Conservation (phyloP, 805 yeast species). For the Teunomyces funiuensis region DNA sequence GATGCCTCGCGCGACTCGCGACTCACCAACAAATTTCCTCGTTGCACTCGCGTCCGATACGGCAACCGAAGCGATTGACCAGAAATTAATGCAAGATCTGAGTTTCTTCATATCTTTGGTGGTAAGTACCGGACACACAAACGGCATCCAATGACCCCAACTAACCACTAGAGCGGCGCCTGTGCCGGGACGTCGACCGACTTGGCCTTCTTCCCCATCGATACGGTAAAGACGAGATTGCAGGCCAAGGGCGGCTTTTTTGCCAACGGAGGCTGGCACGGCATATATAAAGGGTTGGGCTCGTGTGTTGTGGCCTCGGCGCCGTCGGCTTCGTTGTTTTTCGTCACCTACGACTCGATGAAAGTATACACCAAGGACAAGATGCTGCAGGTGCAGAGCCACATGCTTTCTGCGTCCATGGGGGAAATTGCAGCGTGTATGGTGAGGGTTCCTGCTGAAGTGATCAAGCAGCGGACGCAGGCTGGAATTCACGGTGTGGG, state of each 20-base stretch:
- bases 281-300: slow-evolving; percentile 89
- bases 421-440: slow-evolving; percentile 94
- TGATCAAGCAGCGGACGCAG: slow-evolving; percentile 92
- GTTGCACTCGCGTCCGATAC: background rate
- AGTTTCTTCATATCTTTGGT: slow-evolving; percentile 31
- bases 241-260: slow-evolving; percentile 97
- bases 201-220: slow-evolving; percentile 92
- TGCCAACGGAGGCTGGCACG: slow-evolving; percentile 87
- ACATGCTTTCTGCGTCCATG: slow-evolving; percentile 83
- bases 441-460: slow-evolving; percentile 96
- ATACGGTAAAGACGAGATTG: slow-evolving; percentile 87
- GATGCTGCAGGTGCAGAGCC: slow-evolving; percentile 44
- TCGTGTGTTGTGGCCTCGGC: slow-evolving; percentile 94
- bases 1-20: background rate
- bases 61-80: background rate
- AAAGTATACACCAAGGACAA: slow-evolving; percentile 46
- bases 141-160: background rate
- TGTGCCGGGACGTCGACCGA: slow-evolving; percentile 97
- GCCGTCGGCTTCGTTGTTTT: slow-evolving; percentile 56
- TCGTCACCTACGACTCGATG: slow-evolving; percentile 76
- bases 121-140: slow-evolving; percentile 21
- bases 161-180: slow-evolving; percentile 64
- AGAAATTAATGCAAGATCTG: slow-evolving; percentile 24
- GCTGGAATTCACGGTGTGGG: slow-evolving; percentile 36
- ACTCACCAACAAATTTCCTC: background rate